A percentile compares a stretch with the other conserved stretches of the same genome.
Evolutionary conservation across 352 stramenopile species (phyloP).

Genomic region (Globisporangium megalacanthum): DNA sequence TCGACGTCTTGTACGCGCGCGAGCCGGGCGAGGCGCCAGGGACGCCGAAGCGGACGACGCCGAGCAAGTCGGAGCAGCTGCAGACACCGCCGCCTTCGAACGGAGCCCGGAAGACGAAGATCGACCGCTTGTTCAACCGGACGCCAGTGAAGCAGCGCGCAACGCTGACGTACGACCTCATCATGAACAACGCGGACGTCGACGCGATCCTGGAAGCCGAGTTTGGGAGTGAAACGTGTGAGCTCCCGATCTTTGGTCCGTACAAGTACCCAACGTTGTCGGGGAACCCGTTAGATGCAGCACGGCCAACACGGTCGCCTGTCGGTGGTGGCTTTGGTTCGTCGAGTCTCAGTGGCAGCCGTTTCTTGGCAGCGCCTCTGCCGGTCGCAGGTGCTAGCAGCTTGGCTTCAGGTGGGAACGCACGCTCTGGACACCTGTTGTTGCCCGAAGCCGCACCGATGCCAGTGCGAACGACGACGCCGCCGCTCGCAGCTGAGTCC

Average conservation of each 20-base stretch:
- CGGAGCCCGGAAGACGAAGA: slow-evolving; percentile 12
- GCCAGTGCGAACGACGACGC: slow-evolving; percentile 5
- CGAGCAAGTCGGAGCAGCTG: not conserved
- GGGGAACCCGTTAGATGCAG: slow-evolving; percentile 1
- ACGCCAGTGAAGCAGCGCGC: slow-evolving; percentile 7
- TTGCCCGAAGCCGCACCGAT: not conserved
- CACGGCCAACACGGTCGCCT: slow-evolving; percentile 8
- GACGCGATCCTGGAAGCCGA: slow-evolving; percentile 25
- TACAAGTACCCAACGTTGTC: slow-evolving; percentile 26
- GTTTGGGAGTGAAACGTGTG: slow-evolving; percentile 19
- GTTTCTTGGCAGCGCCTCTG: slow-evolving; percentile 6
- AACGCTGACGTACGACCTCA: slow-evolving; percentile 19
- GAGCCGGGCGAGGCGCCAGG: not conserved
- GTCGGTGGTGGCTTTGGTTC: slow-evolving; percentile 12
- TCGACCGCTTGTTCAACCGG: slow-evolving; percentile 19
- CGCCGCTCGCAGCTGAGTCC: slow-evolving; percentile 9
- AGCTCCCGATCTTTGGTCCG: slow-evolving; percentile 20
- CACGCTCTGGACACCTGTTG: not conserved
- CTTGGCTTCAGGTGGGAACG: not conserved
- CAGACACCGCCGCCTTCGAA: slow-evolving; percentile 4
- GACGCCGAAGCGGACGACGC: not conserved
- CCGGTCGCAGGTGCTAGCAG: not conserved
- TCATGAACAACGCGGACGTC: slow-evolving; percentile 22
- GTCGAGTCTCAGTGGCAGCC: not conserved
- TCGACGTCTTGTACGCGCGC: slow-evolving; percentile 20